phyloP scores from a whole-genome alignment of 2,329 filamentous ascomycete genomes.

The Nigrospora oryzae region DNA sequence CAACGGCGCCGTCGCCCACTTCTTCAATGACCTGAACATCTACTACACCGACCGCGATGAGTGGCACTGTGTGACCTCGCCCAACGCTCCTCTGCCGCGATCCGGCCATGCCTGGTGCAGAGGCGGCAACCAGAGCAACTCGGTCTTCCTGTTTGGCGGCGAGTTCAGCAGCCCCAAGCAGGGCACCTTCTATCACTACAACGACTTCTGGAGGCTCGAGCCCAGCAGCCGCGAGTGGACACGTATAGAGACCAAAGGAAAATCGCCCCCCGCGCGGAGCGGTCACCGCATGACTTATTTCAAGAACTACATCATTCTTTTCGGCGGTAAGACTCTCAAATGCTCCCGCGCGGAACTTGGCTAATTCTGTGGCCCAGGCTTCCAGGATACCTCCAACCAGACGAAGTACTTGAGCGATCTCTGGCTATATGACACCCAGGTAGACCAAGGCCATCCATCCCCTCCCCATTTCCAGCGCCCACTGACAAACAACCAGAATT shows the following conservation, averaged over 20 bases:
- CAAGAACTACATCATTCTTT: conserved; percentile 94
- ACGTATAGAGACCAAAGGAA: conserved; percentile 72
- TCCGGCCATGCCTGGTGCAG: conserved; percentile 94
- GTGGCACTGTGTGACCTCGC: conserved; percentile 84
- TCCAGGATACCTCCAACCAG: conserved; percentile 92
- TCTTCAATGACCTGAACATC: conserved; percentile 59
- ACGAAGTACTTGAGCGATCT: conserved; percentile 90
- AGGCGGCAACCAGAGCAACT: conserved; percentile 69
- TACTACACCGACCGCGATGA: conserved; percentile 77
- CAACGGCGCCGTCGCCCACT: conserved; percentile 77
- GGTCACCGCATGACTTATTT: conserved; percentile 95
- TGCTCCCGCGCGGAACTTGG: not conserved
- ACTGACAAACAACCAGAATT: conserved; percentile 42
- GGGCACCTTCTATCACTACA: conserved; percentile 98
- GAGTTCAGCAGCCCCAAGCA: conserved; percentile 92
- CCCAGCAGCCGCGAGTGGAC: conserved; percentile 82
- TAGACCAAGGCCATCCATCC: conserved; percentile 4
- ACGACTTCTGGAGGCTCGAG: conserved; percentile 94
- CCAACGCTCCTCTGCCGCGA: conserved; percentile 83
- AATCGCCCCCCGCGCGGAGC: conserved; percentile 74
- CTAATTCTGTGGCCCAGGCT: conserved; percentile 36
- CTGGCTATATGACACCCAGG: conserved; percentile 84
- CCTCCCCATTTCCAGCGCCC: not conserved
- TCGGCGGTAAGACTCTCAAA: conserved; percentile 48
- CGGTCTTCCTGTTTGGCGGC: conserved; percentile 88